Percentiles rank a stretch among this genome's conserved stretches.
Conservation (phyloP, 1,139 yeast genomes). For the Kurtzmaniella natalensis region DNA sequence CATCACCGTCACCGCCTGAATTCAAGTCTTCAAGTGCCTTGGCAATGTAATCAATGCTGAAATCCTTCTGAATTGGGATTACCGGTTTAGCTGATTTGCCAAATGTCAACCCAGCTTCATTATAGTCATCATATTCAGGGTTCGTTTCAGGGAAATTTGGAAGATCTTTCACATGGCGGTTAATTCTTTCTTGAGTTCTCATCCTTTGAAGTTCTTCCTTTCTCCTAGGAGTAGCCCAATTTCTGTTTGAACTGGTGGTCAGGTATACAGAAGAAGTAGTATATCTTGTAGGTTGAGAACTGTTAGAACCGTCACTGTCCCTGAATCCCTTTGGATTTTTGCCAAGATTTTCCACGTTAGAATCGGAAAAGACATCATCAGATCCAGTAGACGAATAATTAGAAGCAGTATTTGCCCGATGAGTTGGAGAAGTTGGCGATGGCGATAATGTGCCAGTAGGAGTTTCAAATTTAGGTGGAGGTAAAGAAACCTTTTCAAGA, state of each 20-base stretch:
- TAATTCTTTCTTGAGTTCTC: constrained; percentile 39
- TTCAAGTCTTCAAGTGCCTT: constrained; percentile 64
- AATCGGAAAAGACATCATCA: constrained; percentile 29
- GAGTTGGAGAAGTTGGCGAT: too few species aligned
- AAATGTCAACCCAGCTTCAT: background rate
- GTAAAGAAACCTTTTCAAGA: constrained; percentile 7
- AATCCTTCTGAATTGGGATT: constrained; percentile 41
- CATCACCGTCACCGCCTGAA: constrained; percentile 59
- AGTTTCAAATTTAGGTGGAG: constrained; percentile 11
- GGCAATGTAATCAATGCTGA: constrained; percentile 48
- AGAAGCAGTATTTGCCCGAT: constrained; percentile 1
- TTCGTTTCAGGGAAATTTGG: constrained; percentile 12
- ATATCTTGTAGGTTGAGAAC: constrained; percentile 46
- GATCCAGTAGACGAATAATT: constrained; percentile 12
- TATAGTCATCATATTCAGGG: constrained; percentile 3
- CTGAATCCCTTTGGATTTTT: constrained; percentile 13
- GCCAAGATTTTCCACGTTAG: constrained; percentile 7
- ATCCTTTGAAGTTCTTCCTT: constrained; percentile 27
- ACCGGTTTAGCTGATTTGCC: constrained; percentile 9
- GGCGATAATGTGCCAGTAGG: background rate
- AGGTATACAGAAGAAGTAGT: constrained; percentile 30
- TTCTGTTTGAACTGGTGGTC: constrained; percentile 25
- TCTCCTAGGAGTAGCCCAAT: constrained; percentile 54
- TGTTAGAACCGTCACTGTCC: constrained; percentile 34
- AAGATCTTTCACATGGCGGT: constrained; percentile 31